A percentile compares a stretch with the other conserved stretches of the same genome.
Conservation (phyloP, 2,329 filamentous ascomycete genomes). For the Rutstroemia sp. region DNA sequence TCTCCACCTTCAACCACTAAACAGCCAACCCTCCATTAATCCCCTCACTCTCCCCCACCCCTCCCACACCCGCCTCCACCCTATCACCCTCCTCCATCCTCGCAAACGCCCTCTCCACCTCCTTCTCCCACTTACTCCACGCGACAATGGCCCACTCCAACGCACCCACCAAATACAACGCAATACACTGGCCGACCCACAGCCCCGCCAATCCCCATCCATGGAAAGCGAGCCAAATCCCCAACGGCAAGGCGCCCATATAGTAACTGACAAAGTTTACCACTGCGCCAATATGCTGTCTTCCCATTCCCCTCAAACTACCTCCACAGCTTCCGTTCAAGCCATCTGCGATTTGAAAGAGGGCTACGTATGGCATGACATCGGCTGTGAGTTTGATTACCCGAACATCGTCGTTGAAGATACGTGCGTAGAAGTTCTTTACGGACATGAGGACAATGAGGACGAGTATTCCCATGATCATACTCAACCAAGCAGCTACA, state of each 20-base stretch:
- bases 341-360: conserved; percentile 87
- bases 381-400: conserved; percentile 67
- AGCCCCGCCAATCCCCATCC: conserved; percentile 75
- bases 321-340: conserved; percentile 81
- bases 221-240: conserved; percentile 78
- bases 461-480: conserved; percentile 60
- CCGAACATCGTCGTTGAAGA: conserved; percentile 72
- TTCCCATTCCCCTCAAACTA: conserved; percentile 72
- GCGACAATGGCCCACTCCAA: conserved; percentile 76
- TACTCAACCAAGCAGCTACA: conserved; percentile 64
- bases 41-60: too few species aligned
- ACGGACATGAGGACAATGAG: conserved; percentile 62
- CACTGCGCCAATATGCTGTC: conserved; percentile 75
- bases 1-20: too few species aligned
- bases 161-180: conserved; percentile 70
- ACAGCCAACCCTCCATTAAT: too few species aligned
- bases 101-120: conserved; percentile 64
- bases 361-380: conserved; percentile 77
- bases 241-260: conserved; percentile 69
- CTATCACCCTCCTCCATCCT: conserved; percentile 49
- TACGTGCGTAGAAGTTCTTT: conserved; percentile 63
- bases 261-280: conserved; percentile 85
- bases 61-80: too few species aligned
- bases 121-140: conserved; percentile 67
- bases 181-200: conserved; percentile 79